Evolutionary conservation across 306 rosid species (phyloP).

Genomic region (Fragaria iinumae): DNA sequence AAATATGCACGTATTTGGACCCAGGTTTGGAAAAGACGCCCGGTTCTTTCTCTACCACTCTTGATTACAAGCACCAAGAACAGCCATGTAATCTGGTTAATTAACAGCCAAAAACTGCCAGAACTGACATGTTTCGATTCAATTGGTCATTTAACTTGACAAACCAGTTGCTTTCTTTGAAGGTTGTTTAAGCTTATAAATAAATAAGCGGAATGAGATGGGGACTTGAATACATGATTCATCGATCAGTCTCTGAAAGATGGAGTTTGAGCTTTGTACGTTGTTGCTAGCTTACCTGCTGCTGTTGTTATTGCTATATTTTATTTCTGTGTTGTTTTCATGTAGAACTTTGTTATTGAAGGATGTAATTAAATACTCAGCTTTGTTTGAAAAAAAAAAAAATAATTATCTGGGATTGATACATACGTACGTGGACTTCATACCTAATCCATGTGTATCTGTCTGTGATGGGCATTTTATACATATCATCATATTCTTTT

Average conservation of each 20-base stretch:
- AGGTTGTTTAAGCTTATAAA: background rate
- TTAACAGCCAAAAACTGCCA: background rate
- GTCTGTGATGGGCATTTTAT: background rate
- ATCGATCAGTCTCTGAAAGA: background rate
- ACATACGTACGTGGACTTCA: background rate
- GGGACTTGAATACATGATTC: background rate
- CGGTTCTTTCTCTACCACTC: background rate
- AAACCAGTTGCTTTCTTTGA: constrained; percentile 4
- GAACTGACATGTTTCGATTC: background rate
- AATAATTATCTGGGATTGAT: background rate
- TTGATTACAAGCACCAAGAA: background rate
- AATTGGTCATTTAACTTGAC: background rate
- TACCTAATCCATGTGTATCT: background rate
- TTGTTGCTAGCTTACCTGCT: background rate
- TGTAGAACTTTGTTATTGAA: background rate
- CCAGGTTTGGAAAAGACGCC: constrained; percentile 4
- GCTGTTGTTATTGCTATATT: background rate
- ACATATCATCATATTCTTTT: background rate
- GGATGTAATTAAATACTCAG: background rate
- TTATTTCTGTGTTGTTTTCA: background rate
- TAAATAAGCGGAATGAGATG: background rate
- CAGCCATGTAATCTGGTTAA: background rate
- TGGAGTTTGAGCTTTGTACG: background rate
- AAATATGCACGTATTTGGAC: constrained; percentile 1
- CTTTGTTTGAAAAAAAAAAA: background rate